These are phyloP conservation scores for Pichia sp. DNA, from an alignment of 1,139 yeast genomes.

Conservation along the genomic window DNA sequence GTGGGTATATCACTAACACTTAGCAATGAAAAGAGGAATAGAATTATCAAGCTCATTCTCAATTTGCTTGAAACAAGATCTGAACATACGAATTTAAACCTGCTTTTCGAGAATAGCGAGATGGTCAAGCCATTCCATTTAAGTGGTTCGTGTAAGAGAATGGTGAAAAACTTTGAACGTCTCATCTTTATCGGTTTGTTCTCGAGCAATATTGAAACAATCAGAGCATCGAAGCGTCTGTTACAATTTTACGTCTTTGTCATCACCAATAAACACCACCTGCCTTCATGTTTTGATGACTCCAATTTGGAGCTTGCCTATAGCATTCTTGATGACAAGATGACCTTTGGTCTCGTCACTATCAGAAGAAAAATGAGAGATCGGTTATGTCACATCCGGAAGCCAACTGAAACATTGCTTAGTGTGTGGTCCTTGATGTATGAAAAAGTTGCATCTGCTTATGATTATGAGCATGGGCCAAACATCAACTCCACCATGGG, in stretches of 20 bases:
- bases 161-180: constrained; percentile 27
- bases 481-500: constrained; percentile 23
- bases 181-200: constrained; percentile 27
- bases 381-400: constrained; percentile 51
- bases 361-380: constrained; percentile 64
- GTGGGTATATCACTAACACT: constrained; percentile 22
- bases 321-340: constrained; percentile 53
- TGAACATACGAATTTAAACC: constrained; percentile 15
- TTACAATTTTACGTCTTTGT: constrained; percentile 24
- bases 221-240: constrained; percentile 26
- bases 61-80: constrained; percentile 23
- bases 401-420: constrained; percentile 57
- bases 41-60: constrained; percentile 22
- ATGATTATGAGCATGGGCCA: constrained; percentile 16
- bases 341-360: constrained; percentile 74
- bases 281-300: constrained; percentile 32
- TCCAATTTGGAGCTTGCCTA: constrained; percentile 46
- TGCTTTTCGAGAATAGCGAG: constrained; percentile 13
- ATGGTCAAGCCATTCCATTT: constrained; percentile 18
- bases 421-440: constrained; percentile 62
- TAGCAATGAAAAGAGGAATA: constrained; percentile 19
- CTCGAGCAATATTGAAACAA: constrained; percentile 28
- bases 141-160: constrained; percentile 21
- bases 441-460: constrained; percentile 29
- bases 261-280: constrained; percentile 28